phyloP scores from a whole-genome alignment of 139 green algal genomes.

The Eudorina sp. region DNA sequence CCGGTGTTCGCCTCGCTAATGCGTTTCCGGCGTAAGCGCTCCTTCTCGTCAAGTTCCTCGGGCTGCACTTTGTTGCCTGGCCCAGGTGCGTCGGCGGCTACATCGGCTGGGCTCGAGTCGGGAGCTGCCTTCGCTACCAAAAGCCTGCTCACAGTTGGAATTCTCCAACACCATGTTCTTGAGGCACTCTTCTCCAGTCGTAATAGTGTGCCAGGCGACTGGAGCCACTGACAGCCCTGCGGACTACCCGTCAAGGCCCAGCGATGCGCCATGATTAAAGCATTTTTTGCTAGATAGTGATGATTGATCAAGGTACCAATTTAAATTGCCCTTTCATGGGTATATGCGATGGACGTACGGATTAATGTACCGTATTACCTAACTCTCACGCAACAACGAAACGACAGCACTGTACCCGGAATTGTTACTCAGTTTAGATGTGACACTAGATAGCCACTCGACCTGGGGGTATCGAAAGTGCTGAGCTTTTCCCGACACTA shows the following conservation, averaged over 20 bases:
- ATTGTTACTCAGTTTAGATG: no score
- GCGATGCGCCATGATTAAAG: neutral
- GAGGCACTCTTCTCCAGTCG: neutral
- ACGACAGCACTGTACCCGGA: no score
- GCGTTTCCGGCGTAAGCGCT: conserved; percentile 58
- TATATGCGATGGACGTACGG: no score
- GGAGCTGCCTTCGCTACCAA: neutral
- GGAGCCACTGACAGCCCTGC: neutral
- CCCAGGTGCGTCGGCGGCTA: neutral
- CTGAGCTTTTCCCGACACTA: conserved; percentile 10
- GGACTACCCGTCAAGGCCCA: neutral
- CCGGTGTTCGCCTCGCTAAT: conserved; percentile 76
- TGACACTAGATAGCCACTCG: no score
- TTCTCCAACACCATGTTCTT: neutral
- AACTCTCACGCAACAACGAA: no score
- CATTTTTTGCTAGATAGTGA: no score
- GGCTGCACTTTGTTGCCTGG: neutral
- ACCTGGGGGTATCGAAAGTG: neutral
- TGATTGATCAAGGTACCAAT: no score
- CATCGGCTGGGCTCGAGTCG: neutral
- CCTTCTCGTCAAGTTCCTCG: conserved; percentile 51
- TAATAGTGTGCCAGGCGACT: neutral
- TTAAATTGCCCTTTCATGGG: no score
- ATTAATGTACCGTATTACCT: no score
- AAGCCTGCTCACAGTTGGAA: neutral